A percentile compares a stretch with the other conserved stretches of the same genome.
phyloP scores from a whole-genome alignment of 2,329 filamentous ascomycete genomes.

The Neoarthrinium moseri region DNA sequence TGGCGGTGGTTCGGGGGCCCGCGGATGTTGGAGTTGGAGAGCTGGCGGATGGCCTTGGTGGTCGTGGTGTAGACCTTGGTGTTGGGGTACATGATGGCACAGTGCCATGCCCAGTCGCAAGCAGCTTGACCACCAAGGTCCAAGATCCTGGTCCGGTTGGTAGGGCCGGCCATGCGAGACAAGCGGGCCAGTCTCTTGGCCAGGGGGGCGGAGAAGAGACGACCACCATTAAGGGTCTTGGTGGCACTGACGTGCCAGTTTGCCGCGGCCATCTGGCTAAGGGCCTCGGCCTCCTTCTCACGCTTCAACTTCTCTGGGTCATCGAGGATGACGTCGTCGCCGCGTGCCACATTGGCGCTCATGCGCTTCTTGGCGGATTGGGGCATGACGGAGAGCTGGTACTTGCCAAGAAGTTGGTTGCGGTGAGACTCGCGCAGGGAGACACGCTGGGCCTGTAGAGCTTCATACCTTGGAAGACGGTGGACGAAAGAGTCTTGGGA shows the following conservation, averaged over 20 bases:
- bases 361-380: conserved; percentile 70
- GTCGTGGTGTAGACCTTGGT: conserved; percentile 86
- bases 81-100: conserved; percentile 80
- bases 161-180: conserved; percentile 47
- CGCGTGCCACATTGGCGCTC: conserved; percentile 71
- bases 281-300: conserved; percentile 80
- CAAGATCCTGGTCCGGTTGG: conserved; percentile 66
- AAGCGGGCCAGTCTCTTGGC: conserved; percentile 59
- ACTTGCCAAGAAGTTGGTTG: conserved; percentile 82
- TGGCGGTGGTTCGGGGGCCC: conserved; percentile 87
- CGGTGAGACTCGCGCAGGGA: conserved; percentile 71
- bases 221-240: conserved; percentile 63
- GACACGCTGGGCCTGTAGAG: conserved; percentile 78
- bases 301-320: conserved; percentile 62
- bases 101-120: conserved; percentile 96
- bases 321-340: conserved; percentile 63
- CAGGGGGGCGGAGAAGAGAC: conserved; percentile 62
- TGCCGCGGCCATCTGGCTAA: conserved; percentile 65
- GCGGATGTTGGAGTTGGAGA: conserved; percentile 72
- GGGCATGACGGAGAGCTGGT: conserved; percentile 69
- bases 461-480: conserved; percentile 81
- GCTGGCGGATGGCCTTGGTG: conserved; percentile 68
- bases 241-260: conserved; percentile 62
- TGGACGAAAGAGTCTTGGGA: conserved; percentile 79
- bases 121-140: conserved; percentile 83